phyloP scores from a whole-genome alignment of 345 rosid genomes.

The Stellera chamaejasme region DNA sequence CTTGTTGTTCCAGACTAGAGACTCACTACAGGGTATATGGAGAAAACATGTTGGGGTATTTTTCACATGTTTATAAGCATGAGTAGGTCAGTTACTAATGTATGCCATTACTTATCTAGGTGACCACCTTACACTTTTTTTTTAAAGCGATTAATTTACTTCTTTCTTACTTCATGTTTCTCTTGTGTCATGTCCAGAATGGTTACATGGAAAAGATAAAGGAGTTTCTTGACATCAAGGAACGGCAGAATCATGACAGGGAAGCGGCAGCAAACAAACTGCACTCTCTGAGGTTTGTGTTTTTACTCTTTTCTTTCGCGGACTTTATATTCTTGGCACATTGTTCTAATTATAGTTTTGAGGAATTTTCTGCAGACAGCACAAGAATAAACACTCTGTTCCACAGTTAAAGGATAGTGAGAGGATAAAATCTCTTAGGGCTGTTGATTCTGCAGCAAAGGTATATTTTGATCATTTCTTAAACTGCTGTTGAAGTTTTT shows the following conservation, averaged over 20 bases:
- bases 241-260: slow-evolving; percentile 78
- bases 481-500: background rate
- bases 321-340: background rate
- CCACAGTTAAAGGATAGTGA: slow-evolving; percentile 29
- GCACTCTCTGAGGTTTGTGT: slow-evolving; percentile 63
- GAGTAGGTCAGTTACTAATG: background rate
- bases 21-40: background rate
- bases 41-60: background rate
- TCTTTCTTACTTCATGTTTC: slow-evolving; percentile 1
- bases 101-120: background rate
- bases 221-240: slow-evolving; percentile 55
- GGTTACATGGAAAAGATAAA: slow-evolving; percentile 44
- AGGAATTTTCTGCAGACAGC: slow-evolving; percentile 24
- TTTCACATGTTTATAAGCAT: background rate
- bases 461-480: slow-evolving; percentile 21
- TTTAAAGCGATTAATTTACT: background rate
- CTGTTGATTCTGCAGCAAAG: slow-evolving; percentile 36
- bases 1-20: background rate
- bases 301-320: background rate
- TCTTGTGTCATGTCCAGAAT: slow-evolving; percentile 28
- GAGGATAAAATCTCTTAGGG: slow-evolving; percentile 50
- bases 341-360: slow-evolving; percentile 9
- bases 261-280: slow-evolving; percentile 31
- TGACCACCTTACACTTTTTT: background rate
- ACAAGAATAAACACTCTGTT: slow-evolving; percentile 20